Evolutionary conservation across 768 basidiomycete genomes (phyloP).

Genomic region (Lyophyllum atratum): DNA sequence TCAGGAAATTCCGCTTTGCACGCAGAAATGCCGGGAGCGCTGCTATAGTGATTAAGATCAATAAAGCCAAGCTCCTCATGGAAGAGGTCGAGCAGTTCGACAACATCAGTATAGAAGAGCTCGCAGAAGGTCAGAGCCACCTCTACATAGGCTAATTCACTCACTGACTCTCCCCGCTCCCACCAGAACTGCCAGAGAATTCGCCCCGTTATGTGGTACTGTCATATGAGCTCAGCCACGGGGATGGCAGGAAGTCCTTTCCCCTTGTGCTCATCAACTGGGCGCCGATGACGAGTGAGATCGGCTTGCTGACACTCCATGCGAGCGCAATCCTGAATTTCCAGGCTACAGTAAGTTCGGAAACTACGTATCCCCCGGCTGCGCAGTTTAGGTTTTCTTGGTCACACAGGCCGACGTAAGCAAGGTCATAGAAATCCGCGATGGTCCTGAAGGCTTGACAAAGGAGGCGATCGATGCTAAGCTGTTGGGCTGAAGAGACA

Average conservation of each 20-base stretch:
- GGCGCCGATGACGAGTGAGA: conserved; percentile 80
- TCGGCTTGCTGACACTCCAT: conserved; percentile 74
- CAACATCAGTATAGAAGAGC: conserved; percentile 75
- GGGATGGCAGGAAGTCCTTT: conserved; percentile 82
- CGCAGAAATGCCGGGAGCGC: conserved; percentile 74
- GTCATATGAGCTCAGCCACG: conserved; percentile 79
- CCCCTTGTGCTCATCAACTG: conserved; percentile 89
- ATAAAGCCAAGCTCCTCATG: conserved; percentile 80
- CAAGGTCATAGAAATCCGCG: conserved; percentile 80
- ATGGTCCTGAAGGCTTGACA: conserved; percentile 82
- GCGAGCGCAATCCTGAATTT: conserved; percentile 83
- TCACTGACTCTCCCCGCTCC: background rate
- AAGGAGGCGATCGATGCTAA: conserved; percentile 68
- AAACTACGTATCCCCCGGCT: background rate
- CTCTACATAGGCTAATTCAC: background rate
- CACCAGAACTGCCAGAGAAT: conserved; percentile 82
- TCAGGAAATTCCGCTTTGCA: conserved; percentile 79
- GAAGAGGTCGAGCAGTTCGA: conserved; percentile 83
- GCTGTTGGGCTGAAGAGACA: conserved; percentile 32
- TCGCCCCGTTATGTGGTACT: conserved; percentile 85
- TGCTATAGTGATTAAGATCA: conserved; percentile 88
- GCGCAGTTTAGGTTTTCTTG: background rate
- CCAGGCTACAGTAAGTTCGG: conserved; percentile 64
- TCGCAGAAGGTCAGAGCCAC: conserved; percentile 75
- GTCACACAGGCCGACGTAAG: conserved; percentile 64